Conservation (phyloP, 1,139 yeast species). For the Blastobotrys buckinghamii region DNA sequence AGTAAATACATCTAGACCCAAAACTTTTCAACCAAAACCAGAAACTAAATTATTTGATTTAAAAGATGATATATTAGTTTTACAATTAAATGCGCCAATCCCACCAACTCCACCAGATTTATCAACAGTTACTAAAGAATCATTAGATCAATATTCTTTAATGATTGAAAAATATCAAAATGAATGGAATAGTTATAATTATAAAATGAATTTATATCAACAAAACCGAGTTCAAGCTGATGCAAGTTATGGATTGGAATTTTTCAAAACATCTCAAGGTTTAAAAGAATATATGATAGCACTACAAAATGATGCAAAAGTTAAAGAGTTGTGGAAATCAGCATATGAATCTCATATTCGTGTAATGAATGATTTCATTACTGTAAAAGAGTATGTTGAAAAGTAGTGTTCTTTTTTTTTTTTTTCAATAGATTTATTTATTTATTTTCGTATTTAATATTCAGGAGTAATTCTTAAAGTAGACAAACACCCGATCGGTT, state of each 20-base stretch:
- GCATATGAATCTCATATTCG: constrained; percentile 25
- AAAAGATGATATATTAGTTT: not conserved
- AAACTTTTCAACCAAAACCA: constrained; percentile 5
- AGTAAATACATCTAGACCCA: constrained; percentile 10
- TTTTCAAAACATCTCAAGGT: constrained; percentile 19
- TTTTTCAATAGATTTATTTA: not conserved
- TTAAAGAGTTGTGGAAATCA: constrained; percentile 24
- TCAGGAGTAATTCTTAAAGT: too few relatives aligned
- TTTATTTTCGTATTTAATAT: not conserved
- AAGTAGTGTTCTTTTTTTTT: not conserved
- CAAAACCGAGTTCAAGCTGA: constrained; percentile 29
- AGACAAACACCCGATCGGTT: too few relatives aligned
- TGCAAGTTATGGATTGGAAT: constrained; percentile 18
- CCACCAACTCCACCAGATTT: constrained; percentile 8
- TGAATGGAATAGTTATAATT: constrained; percentile 25
- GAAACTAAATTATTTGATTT: constrained; percentile 1
- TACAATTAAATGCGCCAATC: constrained; percentile 6
- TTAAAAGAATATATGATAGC: constrained; percentile 26
- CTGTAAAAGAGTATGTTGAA: constrained; percentile 13
- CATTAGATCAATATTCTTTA: constrained; percentile 15
- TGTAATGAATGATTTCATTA: constrained; percentile 20
- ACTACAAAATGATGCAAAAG: constrained; percentile 27
- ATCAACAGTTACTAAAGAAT: not conserved
- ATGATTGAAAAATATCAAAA: constrained; percentile 22
- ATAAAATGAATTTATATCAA: constrained; percentile 25